Evolutionary conservation across 2,329 filamentous ascomycete species (phyloP), one percentile per base, ranked within the genome.

Genomic region (Aspergillus persii): DNA sequence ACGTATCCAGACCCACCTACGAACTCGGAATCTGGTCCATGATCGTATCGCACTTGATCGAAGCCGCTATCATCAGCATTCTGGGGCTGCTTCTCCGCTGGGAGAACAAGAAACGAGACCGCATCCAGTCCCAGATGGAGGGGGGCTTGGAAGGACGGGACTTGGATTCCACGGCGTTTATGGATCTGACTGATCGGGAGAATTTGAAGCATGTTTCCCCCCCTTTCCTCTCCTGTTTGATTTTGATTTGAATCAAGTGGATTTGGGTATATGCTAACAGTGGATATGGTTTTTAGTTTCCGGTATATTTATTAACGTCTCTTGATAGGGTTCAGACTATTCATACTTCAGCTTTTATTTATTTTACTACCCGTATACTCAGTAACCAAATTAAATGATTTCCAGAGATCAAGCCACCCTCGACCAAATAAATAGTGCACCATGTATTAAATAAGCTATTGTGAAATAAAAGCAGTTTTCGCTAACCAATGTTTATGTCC

Each of bases 1-100:
- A 41, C 36, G 4, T 41, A 7, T 41, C 11, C 15, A 76, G 75
- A 27, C 82, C 82, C 3, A 71, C 68, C 1, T 84, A 84, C 53
- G 53, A 69, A 26, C 74, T 83, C 44, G 82, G 82, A 1, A 84
- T 84, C 54, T 84, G 82, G 81, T 82, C 78, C 15, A 84, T 84
- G 79, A 83, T 84, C 57, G 80, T 83, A 33, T 79, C 79, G 3
- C 81, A 84, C 61, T 68, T 84, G 23, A 72, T 84, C 11, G 83
- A 86, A 68, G 81, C 79, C 8, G 71, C 74, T 3, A 64, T 83
- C 0, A 78, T 84, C 23, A 62, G 74, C 5, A 60, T 68, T 0
- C 75, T 84, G n/a, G 79, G 82, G 36, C 65, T 80, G 3, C 66
- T 82, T 6, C 71, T 86, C 27, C 75, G 75, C 2, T 70, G 75